Conservation (phyloP, 257 asterid genomes). For the Craterostigma plantagineum region DNA sequence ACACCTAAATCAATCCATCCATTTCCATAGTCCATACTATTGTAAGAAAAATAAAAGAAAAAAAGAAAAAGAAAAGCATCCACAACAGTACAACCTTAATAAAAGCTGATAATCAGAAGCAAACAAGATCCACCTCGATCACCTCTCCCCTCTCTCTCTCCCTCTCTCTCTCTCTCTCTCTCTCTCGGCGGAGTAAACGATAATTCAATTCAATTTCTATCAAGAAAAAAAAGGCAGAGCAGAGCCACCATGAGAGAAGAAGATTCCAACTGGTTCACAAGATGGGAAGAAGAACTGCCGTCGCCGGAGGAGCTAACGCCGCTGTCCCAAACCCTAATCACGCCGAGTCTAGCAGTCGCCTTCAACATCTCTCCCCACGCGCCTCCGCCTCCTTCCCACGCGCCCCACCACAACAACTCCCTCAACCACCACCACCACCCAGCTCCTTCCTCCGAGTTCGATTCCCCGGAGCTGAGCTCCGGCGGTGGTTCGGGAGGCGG, state of each 20-base stretch:
- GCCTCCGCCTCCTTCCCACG: slow-evolving; percentile 14
- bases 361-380: slow-evolving; percentile 39
- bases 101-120: slow-evolving; percentile 61
- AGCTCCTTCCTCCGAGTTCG: slow-evolving; percentile 45
- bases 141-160: slow-evolving; percentile 30
- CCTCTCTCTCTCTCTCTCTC: too few species aligned
- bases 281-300: slow-evolving; percentile 75
- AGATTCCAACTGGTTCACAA: slow-evolving; percentile 64
- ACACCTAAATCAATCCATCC: too few species aligned
- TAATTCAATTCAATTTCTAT: background rate
- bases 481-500: slow-evolving; percentile 12
- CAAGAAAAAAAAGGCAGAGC: background rate
- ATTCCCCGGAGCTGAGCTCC: slow-evolving; percentile 24
- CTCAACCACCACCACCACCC: too few species aligned
- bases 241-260: slow-evolving; percentile 48
- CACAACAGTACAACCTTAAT: slow-evolving; percentile 19
- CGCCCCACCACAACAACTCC: too few species aligned
- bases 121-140: slow-evolving; percentile 93
- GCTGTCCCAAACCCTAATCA: slow-evolving; percentile 58
- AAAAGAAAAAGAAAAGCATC: slow-evolving; percentile 21
- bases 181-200: slow-evolving; percentile 6
- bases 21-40: background rate
- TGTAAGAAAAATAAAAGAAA: background rate
- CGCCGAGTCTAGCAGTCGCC: slow-evolving; percentile 53
- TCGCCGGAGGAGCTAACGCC: slow-evolving; percentile 67